Evolutionary conservation across 2,329 filamentous ascomycete species (phyloP).

Genomic region (Cadophora malorum): DNA sequence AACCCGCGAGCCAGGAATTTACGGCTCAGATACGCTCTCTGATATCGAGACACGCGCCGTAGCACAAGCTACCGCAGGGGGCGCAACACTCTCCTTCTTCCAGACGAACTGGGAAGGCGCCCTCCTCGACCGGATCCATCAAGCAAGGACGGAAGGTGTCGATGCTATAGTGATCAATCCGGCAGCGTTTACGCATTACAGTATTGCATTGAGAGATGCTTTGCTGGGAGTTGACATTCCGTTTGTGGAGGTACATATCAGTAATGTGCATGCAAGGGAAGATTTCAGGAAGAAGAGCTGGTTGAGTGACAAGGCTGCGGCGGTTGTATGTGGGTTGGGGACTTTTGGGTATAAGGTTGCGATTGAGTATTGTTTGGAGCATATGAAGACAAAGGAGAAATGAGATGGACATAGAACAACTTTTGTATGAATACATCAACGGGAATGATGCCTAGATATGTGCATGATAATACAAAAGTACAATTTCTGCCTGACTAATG

Average conservation of each 20-base stretch:
- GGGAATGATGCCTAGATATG: not conserved
- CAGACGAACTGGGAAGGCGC: conserved; percentile 80
- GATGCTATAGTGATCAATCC: conserved; percentile 79
- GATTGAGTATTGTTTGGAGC: conserved; percentile 57
- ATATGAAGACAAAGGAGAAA: conserved; percentile 51
- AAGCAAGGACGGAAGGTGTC: conserved; percentile 59
- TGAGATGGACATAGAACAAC: not conserved
- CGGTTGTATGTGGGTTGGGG: conserved; percentile 74
- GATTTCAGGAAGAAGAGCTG: conserved; percentile 73
- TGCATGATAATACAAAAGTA: conserved; percentile 12
- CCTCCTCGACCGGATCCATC: conserved; percentile 58
- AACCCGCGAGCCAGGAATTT: conserved; percentile 74
- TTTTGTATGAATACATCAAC: conserved; percentile 1
- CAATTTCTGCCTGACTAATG: not conserved
- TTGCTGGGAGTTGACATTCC: conserved; percentile 72
- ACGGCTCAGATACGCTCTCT: conserved; percentile 71
- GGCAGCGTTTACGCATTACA: conserved; percentile 77
- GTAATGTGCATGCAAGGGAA: conserved; percentile 76
- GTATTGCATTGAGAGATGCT: conserved; percentile 77
- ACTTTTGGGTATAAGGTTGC: conserved; percentile 66
- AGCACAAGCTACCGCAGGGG: conserved; percentile 34
- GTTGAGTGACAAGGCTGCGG: conserved; percentile 76
- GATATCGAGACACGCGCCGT: conserved; percentile 56
- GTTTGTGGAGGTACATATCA: conserved; percentile 80
- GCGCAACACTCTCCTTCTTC: conserved; percentile 60